phyloP scores from a whole-genome alignment of 345 rosid genomes.

The Hypericum androsaemum region DNA sequence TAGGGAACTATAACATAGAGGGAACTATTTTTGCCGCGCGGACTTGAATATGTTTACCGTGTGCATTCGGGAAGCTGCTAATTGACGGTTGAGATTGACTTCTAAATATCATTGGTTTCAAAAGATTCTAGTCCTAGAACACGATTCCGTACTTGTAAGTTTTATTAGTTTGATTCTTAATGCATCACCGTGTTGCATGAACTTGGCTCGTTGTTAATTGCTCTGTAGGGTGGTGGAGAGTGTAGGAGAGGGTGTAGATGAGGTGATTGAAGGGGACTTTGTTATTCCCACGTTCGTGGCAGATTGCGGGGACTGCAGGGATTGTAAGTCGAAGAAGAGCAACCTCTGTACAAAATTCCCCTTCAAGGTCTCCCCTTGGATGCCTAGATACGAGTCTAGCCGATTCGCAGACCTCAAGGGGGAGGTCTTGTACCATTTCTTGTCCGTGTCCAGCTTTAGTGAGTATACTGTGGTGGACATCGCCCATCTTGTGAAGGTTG shows the following conservation, averaged over 20 bases:
- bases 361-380: conserved; percentile 59
- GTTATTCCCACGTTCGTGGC: conserved; percentile 68
- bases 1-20: too few species aligned
- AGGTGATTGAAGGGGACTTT: conserved; percentile 47
- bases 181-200: background rate
- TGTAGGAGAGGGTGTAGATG: conserved; percentile 61
- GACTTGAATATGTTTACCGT: too few species aligned
- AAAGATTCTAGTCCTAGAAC: too few species aligned
- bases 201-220: too few species aligned
- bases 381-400: conserved; percentile 63
- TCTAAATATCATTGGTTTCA: too few species aligned
- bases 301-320: conserved; percentile 63
- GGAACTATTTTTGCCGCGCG: too few species aligned
- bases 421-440: conserved; percentile 52
- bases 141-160: background rate
- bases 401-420: conserved; percentile 76
- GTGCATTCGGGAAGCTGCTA: too few species aligned
- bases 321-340: conserved; percentile 64
- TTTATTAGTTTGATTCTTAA: background rate
- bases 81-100: too few species aligned
- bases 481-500: conserved; percentile 57
- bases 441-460: conserved; percentile 62
- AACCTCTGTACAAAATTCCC: conserved; percentile 68
- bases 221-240: conserved; percentile 67
- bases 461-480: conserved; percentile 71